Percentiles rank a stretch among this genome's conserved stretches.
phyloP scores from a whole-genome alignment of 495 filamentous ascomycete genomes.

The Xylaria cubensis region DNA sequence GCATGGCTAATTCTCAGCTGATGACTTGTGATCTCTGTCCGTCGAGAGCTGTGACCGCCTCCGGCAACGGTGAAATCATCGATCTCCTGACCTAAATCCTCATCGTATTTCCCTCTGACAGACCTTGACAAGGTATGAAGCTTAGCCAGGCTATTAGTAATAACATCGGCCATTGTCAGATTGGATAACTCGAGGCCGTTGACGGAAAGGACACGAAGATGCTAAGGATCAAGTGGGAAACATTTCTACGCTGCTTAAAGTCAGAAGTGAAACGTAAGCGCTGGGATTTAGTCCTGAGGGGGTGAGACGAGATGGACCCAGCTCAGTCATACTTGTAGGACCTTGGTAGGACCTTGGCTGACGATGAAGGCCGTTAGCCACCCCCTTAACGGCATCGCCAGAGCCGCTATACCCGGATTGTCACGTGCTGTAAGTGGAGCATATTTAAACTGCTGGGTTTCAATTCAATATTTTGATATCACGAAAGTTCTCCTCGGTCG shows the following conservation, averaged over 20 bases:
- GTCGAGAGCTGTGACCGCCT: conserved; percentile 53
- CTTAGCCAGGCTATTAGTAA: conserved; percentile 7
- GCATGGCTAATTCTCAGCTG: conserved; percentile 55
- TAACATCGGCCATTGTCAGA: conserved; percentile 15
- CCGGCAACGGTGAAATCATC: conserved; percentile 53
- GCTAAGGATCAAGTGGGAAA: background rate
- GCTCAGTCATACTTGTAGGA: background rate
- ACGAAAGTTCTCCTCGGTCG: background rate
- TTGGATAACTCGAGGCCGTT: background rate
- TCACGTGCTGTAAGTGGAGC: conserved; percentile 19
- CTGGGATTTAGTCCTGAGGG: background rate
- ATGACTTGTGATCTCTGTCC: conserved; percentile 45
- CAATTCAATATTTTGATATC: background rate
- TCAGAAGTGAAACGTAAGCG: background rate
- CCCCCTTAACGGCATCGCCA: background rate
- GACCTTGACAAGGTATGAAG: conserved; percentile 8
- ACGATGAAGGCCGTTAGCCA: conserved; percentile 5
- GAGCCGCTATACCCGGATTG: conserved; percentile 21
- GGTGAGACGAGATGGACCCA: background rate
- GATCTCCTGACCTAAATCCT: conserved; percentile 58
- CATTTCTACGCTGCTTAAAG: background rate
- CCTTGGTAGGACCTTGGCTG: conserved; percentile 15
- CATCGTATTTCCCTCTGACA: conserved; percentile 43
- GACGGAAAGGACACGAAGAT: background rate
- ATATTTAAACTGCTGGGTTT: background rate